Conservation (phyloP, 2,329 filamentous ascomycete genomes). For the Chrysosphaeria jannelii region DNA sequence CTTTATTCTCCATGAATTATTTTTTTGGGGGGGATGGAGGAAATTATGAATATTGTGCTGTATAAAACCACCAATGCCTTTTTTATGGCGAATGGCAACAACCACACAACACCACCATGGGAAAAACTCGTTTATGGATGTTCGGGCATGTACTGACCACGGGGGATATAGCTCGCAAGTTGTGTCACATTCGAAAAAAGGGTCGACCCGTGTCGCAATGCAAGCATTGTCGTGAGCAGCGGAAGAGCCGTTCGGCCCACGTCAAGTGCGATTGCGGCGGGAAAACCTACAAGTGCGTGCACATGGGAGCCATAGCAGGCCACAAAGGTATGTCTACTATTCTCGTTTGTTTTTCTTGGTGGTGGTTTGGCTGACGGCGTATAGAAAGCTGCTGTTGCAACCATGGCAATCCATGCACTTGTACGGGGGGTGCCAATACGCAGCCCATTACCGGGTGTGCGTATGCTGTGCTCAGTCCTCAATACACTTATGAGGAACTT, state of each 20-base stretch:
- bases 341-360: not conserved
- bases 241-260: conserved; percentile 85
- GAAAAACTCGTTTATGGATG: not conserved
- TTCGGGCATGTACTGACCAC: not conserved
- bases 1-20: not conserved
- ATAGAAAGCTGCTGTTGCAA: conserved; percentile 39
- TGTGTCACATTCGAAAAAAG: conserved; percentile 92
- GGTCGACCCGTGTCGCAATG: conserved; percentile 94
- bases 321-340: conserved; percentile 21
- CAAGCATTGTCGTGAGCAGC: conserved; percentile 79
- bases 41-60: no score
- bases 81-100: not conserved
- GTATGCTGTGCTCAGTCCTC: conserved; percentile 6
- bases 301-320: conserved; percentile 24
- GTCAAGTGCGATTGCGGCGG: conserved; percentile 93
- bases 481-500: no score
- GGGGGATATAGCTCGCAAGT: conserved; percentile 38
- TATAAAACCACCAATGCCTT: no score
- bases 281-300: conserved; percentile 45
- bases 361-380: conserved; percentile 2
- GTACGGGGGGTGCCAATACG: no score
- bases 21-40: conserved; percentile 2
- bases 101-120: not conserved
- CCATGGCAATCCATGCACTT: conserved; percentile 35
- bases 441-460: no score